Evolutionary conservation across 495 filamentous ascomycete genomes (phyloP).

Genomic region (Daldinia grandis): DNA sequence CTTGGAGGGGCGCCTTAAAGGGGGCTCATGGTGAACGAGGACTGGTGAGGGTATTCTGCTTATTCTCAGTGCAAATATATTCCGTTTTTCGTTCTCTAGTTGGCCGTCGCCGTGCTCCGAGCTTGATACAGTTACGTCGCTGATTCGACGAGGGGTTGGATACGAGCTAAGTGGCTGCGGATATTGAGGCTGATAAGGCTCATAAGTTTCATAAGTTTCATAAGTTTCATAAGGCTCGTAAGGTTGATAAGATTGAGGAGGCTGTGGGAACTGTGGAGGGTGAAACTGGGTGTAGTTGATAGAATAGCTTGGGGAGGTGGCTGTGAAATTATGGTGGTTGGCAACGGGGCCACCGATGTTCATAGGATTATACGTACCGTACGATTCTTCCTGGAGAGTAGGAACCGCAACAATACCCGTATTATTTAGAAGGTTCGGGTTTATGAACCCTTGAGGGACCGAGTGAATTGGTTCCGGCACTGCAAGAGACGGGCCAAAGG

Average conservation of each 20-base stretch:
- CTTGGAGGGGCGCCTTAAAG: slow-evolving; percentile 21
- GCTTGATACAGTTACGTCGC: not conserved
- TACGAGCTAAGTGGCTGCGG: not conserved
- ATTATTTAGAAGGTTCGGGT: slow-evolving; percentile 7
- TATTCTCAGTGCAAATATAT: not conserved
- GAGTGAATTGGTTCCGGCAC: not conserved
- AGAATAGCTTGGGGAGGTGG: not conserved
- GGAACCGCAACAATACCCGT: not conserved
- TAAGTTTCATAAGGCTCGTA: too few species aligned
- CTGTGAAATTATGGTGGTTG: not conserved
- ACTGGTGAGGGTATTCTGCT: slow-evolving; percentile 19
- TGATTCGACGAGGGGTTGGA: not conserved
- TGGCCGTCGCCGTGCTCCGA: not conserved
- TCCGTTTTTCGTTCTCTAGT: not conserved
- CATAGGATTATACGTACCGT: not conserved
- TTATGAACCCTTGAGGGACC: not conserved
- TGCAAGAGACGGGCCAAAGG: not conserved
- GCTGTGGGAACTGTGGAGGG: not conserved
- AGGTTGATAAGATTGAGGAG: not conserved
- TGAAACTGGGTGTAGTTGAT: not conserved
- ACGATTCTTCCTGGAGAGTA: not conserved
- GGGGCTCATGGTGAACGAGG: not conserved
- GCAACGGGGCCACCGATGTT: not conserved
- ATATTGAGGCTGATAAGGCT: not conserved
- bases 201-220: not conserved